Evolutionary conservation across 139 green algal species (phyloP), one percentile per base, ranked within the genome.

Genomic region (Parachlorella kessleri): DNA sequence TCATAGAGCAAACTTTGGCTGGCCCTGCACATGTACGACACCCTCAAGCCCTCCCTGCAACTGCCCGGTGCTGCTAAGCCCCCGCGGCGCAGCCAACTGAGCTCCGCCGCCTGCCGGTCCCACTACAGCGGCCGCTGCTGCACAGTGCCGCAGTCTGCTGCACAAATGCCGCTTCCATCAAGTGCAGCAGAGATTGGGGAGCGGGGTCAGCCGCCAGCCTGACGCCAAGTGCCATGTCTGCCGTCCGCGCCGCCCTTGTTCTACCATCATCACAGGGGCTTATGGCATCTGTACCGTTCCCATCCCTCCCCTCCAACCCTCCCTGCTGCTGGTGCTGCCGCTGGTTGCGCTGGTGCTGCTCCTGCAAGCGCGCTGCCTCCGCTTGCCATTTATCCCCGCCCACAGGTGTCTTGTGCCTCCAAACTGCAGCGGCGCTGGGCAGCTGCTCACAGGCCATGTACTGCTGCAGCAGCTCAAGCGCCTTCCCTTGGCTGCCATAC

Each of bases 361-460:
- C 21, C 48, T 59, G 48, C 48, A n/a, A n/a, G n/a, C 21, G 48
- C 21, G 48, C 48, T 59, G 14, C 48, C 14, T 59, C 14, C 48
- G 0, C 14, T 59, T 14, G 21, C 21, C 14, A 59, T 18, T 59
- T 18, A 59, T 59, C 48, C n/a, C n/a, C n/a, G n/a, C n/a, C n/a
- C n/a, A n/a, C n/a, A n/a, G n/a, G n/a, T n/a, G n/a, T n/a, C n/a
- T n/a, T n/a, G 48, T 59, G 48, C 48, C 21, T 14, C 48, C 48
- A 59, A 14, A 59, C 48, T 59, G n/a, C n/a, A n/a, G 48, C 63
- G 2, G 18, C 63, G 26, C 63, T 23, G 1, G 63, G 26, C 28
- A 81, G 26, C 33, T 35, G 42, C 66, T 64, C 53, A 2, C 38
- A 68, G 8, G 67, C 66, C 66, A 81, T 69, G 76, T 64, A 81